These are phyloP conservation scores for Rhododendron ovatum DNA, from an alignment of 148 eudicot genomes.

Conservation along the genomic window DNA sequence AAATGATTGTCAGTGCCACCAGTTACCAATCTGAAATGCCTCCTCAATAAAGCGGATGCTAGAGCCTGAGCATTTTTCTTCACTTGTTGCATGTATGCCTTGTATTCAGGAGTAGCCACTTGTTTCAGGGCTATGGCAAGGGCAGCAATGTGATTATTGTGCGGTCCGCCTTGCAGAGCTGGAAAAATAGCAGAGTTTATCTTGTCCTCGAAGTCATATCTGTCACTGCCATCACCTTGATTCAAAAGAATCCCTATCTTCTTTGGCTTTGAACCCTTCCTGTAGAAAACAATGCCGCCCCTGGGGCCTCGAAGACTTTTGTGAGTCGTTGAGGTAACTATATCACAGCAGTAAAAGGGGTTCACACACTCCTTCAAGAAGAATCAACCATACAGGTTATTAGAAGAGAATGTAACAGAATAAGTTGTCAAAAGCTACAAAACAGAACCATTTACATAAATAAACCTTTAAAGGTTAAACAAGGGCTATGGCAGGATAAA, in stretches of 20 bases:
- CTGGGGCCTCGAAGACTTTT: conserved; percentile 98
- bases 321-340: conserved; percentile 94
- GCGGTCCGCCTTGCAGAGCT: conserved; percentile 96
- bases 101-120: conserved; percentile 79
- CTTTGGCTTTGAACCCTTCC: conserved; percentile 74
- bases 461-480: not conserved
- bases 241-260: conserved; percentile 56
- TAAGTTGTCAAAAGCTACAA: not conserved
- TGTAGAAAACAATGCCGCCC: conserved; percentile 89
- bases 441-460: not conserved
- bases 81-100: conserved; percentile 86
- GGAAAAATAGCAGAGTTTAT: conserved; percentile 96
- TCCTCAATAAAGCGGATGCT: conserved; percentile 59
- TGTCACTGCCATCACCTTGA: conserved; percentile 65
- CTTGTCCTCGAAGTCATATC: conserved; percentile 87
- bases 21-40: conserved; percentile 76
- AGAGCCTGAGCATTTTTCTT: conserved; percentile 84
- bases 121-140: conserved; percentile 95
- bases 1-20: conserved; percentile 99
- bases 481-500: not conserved
- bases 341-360: conserved; percentile 90
- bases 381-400: not conserved
- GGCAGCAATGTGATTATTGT: conserved; percentile 95
- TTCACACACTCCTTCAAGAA: conserved; percentile 63
- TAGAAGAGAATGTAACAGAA: not conserved